phyloP scores from a whole-genome alignment of 1,284 basidiomycete genomes.

The Irpex sp. region DNA sequence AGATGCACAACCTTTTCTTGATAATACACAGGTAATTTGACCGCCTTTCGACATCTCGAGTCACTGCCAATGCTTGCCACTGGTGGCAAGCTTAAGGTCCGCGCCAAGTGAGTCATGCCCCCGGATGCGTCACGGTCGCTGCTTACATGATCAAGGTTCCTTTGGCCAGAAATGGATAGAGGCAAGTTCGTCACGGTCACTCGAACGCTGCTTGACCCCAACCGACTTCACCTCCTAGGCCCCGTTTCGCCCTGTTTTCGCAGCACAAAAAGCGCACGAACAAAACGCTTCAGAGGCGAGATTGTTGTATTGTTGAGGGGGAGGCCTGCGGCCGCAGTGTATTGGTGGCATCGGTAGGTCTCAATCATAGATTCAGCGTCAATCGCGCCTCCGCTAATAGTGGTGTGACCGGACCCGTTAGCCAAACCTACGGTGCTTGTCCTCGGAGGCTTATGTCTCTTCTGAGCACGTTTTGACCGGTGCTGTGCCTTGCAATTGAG shows the following conservation, averaged over 20 bases:
- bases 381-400: not conserved
- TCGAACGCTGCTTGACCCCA: not conserved
- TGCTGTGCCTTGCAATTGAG: not conserved
- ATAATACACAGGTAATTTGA: not conserved
- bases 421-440: not conserved
- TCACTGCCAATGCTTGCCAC: not conserved
- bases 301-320: not conserved
- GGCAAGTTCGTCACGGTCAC: not conserved
- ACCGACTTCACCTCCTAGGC: not conserved
- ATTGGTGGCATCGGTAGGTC: not conserved
- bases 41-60: not conserved
- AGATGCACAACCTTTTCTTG: not conserved
- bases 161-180: not conserved
- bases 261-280: not conserved
- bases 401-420: not conserved
- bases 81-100: not conserved
- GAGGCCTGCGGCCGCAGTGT: not conserved
- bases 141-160: not conserved
- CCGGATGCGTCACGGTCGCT: not conserved
- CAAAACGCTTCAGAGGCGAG: not conserved
- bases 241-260: not conserved
- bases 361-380: not conserved
- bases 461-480: constrained; percentile 1
- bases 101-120: not conserved
- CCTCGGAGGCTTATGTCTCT: not conserved